Conservation (phyloP, 2,329 filamentous ascomycete genomes). For the Penicillium griseofulvum region DNA sequence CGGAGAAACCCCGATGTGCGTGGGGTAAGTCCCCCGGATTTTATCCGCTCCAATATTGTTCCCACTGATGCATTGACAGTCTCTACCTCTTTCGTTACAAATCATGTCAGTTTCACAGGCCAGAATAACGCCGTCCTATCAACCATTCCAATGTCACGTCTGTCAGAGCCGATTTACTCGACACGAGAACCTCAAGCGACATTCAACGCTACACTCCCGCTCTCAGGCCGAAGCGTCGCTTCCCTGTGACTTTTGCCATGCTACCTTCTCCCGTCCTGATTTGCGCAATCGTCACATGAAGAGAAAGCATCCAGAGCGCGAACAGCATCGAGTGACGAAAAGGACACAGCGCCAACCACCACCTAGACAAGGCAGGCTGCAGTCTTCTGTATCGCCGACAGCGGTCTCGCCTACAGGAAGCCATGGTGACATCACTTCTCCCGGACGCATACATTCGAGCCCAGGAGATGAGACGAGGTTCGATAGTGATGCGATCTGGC, state of each 20-base stretch:
- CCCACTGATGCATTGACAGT: too few species aligned
- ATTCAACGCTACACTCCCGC: conserved; percentile 40
- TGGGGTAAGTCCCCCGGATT: too few species aligned
- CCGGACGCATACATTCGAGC: not conserved
- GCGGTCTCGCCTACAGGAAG: conserved; percentile 6
- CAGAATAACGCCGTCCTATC: conserved; percentile 23
- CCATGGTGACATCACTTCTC: not conserved
- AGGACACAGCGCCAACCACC: not conserved
- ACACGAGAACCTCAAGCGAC: conserved; percentile 45
- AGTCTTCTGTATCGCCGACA: conserved; percentile 2
- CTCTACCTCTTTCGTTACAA: too few species aligned
- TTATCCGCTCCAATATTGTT: too few species aligned
- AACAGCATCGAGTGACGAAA: conserved; percentile 10
- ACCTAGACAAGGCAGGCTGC: not conserved
- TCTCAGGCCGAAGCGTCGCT: conserved; percentile 30
- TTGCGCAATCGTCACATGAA: conserved; percentile 44
- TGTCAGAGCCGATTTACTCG: conserved; percentile 42
- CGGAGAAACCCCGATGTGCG: too few species aligned
- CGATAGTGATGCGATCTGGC: not conserved
- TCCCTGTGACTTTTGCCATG: conserved; percentile 39
- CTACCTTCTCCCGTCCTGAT: conserved; percentile 44
- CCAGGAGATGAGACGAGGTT: not conserved
- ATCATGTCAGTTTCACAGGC: too few species aligned
- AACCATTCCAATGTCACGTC: conserved; percentile 44
- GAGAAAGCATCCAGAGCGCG: conserved; percentile 39